Evolutionary conservation across 1,284 basidiomycete genomes (phyloP), one percentile per base, ranked within the genome.

Genomic region (Melampsora americana): DNA sequence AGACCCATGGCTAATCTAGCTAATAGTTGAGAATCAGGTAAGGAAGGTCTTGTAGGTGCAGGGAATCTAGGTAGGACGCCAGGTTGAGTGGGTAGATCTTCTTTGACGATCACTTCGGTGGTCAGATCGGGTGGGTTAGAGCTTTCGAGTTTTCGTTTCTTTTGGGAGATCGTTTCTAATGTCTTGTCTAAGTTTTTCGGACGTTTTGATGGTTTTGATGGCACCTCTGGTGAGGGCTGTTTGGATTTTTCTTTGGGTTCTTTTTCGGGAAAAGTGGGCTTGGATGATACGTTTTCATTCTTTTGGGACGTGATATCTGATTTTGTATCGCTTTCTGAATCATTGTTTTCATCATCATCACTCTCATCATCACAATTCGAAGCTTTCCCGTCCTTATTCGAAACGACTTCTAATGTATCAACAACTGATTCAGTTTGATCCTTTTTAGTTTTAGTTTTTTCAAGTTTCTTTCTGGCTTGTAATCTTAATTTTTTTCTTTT

Each of bases 401-500:
- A 39, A 39, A 39, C 39, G 7, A 6, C 7, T 39, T 39, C 39
- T 11, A 9, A 12, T 39, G 39, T 39, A 39, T 39, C 39, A 16
- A 42, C 59, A 7, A 50, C 60, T 35, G 68, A 66, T 59, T n/a
- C 68, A 46, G 12, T 56, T 56, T 56, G 67, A 26, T 59, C 62
- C 66, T 62, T 48, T 46, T 62, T 82, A 61, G 79, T 79, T 78
- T 84, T 84, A 12, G 83, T 83, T 26, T 64, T 61, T 53, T 83
- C 80, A 1, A 83, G 77, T 75, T 85, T 84, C 74, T 86, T 84
- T 66, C 85, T 84, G 56, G 85, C 84, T 81, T 89, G 89, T 81
- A 86, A 85, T 69, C 87, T 86, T 71, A 87, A 86, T 79, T 87
- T 87, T 83, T 90, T 90, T 71, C 87, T 87, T 79, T 87, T 87